Base-by-base conservation (phyloP, 352 stramenopile genomes). In the Pythium volutum region DNA sequence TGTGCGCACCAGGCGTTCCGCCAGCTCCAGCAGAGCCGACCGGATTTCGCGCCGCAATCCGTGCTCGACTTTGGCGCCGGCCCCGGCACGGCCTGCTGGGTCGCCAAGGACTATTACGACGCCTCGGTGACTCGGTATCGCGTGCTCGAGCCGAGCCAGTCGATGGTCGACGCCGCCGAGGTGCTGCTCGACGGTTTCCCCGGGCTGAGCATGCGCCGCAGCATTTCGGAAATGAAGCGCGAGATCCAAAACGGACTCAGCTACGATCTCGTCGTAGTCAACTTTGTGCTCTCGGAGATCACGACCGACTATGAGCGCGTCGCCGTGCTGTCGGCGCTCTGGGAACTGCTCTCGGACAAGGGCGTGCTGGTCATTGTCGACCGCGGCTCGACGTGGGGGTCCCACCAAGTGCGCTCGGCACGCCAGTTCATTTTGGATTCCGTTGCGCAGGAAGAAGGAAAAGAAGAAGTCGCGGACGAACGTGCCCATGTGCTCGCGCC, bases 401-500 rank as follows among this genome's bases (percentile, higher is more conserved):
- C 85, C 20, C 81, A 93, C 62, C 75, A 91, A 29, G 80, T 95
- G 42, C 81, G 85, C 25, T 95, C 85, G 7, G 85, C 85, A 33
- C 83, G 85, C n/a, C 85, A 95, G 69, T 93, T 93, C 54, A 75
- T 95, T 20, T 59, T 95, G 31, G 85, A 95, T 59, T 84, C 77
- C 1, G 76, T 92, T n/a, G 67, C 65, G 0, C 67, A 78, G 11
- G 62, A 72, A n/a, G 51, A 51, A 16, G 62, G 64, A 23, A 5
- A 43, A 16, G 9, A 20, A 20, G 36, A 43, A 22, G 50, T 53
- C 20, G 59, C 61, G 22, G 66, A 34, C 16, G 72, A 49, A 54
- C 55, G 65, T 18, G 72, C 74, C 23, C 65, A 63, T 41, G 77
- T 95, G 45, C 46, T 95, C n/a, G 85, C 83, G 11, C 85, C 85